phyloP scores from a whole-genome alignment of 805 yeast species.

The Candida nemodendra region DNA sequence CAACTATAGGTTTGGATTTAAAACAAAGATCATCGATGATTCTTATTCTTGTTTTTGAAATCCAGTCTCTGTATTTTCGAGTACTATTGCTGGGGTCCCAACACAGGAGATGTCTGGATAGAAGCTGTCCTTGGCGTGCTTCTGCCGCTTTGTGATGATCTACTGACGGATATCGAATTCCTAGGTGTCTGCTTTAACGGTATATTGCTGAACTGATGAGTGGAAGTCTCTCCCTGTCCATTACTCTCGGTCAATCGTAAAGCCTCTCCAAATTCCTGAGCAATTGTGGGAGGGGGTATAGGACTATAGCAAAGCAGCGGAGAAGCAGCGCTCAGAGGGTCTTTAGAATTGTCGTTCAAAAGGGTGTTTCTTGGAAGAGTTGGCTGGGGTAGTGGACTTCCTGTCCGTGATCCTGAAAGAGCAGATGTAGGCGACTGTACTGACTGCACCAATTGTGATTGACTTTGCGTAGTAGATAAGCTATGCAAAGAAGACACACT shows the following conservation, averaged over 20 bases:
- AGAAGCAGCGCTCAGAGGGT: slow-evolving; percentile 4
- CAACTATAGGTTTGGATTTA: no score
- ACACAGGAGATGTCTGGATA: slow-evolving; percentile 11
- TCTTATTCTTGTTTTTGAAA: no score
- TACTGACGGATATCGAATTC: slow-evolving; percentile 12
- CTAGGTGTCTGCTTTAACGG: slow-evolving; percentile 27
- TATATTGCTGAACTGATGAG: slow-evolving; percentile 9
- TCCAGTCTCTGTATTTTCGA: slow-evolving; percentile 1
- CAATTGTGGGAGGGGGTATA: slow-evolving; percentile 16
- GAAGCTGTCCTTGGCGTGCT: slow-evolving; percentile 13
- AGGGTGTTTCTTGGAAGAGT: not conserved
- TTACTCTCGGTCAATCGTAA: slow-evolving; percentile 3
- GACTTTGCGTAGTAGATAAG: slow-evolving; percentile 1
- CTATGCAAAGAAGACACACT: slow-evolving; percentile 24
- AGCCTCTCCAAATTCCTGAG: slow-evolving; percentile 10
- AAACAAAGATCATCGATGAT: no score
- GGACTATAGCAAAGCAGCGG: slow-evolving; percentile 16
- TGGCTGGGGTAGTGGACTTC: not conserved
- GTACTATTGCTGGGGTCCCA: slow-evolving; percentile 10
- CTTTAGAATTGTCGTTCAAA: not conserved
- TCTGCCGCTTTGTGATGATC: slow-evolving; percentile 10
- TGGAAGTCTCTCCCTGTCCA: slow-evolving; percentile 6
- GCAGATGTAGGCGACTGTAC: slow-evolving; percentile 24
- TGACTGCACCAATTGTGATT: not conserved
- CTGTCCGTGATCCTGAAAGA: slow-evolving; percentile 4